phyloP scores from a whole-genome alignment of 108 stramenopile genomes.

The Nitzschia inconspicua region DNA sequence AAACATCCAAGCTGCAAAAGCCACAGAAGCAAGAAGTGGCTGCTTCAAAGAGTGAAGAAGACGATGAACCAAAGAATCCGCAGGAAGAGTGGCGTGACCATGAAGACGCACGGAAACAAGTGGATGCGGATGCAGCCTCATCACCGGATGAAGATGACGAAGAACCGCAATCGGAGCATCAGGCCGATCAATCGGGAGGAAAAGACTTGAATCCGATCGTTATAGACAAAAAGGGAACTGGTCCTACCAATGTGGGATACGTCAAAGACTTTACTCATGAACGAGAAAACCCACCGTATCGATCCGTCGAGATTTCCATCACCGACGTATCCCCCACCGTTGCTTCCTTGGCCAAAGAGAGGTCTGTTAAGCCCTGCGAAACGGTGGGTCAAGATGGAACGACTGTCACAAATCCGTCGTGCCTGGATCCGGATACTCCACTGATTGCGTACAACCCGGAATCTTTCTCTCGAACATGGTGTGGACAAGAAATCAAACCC shows the following conservation, averaged over 20 bases:
- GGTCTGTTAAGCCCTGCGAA: conserved; percentile 9
- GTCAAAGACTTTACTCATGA: conserved; percentile 34
- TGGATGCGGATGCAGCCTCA: not conserved
- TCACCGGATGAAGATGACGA: no score
- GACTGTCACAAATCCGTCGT: not conserved
- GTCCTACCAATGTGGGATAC: conserved; percentile 35
- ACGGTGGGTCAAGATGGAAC: not conserved
- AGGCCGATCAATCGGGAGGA: not conserved
- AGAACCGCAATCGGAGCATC: not conserved
- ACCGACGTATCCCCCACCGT: not conserved
- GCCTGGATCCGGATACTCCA: conserved; percentile 23
- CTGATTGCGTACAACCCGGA: conserved; percentile 42
- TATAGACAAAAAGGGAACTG: conserved; percentile 26
- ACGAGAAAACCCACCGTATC: conserved; percentile 33
- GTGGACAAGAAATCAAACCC: conserved; percentile 37
- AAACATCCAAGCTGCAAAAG: no score
- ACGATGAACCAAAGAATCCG: not conserved
- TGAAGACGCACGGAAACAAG: not conserved
- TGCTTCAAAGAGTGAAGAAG: not conserved
- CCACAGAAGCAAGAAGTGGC: no score
- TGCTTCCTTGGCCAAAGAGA: conserved; percentile 1
- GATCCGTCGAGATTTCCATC: not conserved
- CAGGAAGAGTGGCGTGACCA: not conserved
- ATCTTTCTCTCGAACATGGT: conserved; percentile 32
- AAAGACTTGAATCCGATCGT: conserved; percentile 19